Percentiles rank a stretch among this genome's conserved stretches.
These are phyloP conservation scores for Mortierella sp. DNA, from an alignment of 371 early-diverging fungal genomes.

Conservation along the genomic window DNA sequence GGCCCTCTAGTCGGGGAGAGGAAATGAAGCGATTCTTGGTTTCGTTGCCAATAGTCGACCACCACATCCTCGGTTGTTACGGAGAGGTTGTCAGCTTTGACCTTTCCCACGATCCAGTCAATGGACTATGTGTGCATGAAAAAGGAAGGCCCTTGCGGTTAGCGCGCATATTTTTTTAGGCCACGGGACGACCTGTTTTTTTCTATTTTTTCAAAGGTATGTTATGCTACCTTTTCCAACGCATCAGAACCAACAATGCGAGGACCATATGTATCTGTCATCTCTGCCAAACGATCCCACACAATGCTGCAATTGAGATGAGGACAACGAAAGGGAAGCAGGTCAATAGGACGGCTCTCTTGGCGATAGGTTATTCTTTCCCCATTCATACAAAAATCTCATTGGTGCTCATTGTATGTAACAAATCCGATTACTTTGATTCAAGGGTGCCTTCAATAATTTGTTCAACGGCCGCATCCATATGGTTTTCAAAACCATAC, in stretches of 20 bases:
- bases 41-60: slow-evolving; percentile 64
- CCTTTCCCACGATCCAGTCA: slow-evolving; percentile 61
- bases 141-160: not conserved
- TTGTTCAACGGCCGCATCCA: slow-evolving; percentile 39
- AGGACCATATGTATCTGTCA: slow-evolving; percentile 69
- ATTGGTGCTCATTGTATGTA: not conserved
- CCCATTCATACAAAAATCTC: not conserved
- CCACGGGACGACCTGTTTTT: too few species aligned
- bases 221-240: slow-evolving; percentile 55
- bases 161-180: not conserved
- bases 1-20: slow-evolving; percentile 61
- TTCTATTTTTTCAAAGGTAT: too few species aligned
- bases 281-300: slow-evolving; percentile 72
- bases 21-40: slow-evolving; percentile 62
- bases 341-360: not conserved
- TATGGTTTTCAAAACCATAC: slow-evolving; percentile 37
- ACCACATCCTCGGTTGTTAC: slow-evolving; percentile 66
- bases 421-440: slow-evolving; percentile 22
- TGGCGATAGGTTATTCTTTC: too few species aligned
- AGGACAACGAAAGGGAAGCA: not conserved
- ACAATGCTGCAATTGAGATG: slow-evolving; percentile 37
- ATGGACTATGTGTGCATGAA: slow-evolving; percentile 44
- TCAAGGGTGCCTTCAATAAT: slow-evolving; percentile 33
- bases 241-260: slow-evolving; percentile 62
- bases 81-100: slow-evolving; percentile 49